Percentiles rank a stretch among this genome's conserved stretches.
phyloP scores from a whole-genome alignment of 306 rosid genomes.

The Fagus sylvatica region DNA sequence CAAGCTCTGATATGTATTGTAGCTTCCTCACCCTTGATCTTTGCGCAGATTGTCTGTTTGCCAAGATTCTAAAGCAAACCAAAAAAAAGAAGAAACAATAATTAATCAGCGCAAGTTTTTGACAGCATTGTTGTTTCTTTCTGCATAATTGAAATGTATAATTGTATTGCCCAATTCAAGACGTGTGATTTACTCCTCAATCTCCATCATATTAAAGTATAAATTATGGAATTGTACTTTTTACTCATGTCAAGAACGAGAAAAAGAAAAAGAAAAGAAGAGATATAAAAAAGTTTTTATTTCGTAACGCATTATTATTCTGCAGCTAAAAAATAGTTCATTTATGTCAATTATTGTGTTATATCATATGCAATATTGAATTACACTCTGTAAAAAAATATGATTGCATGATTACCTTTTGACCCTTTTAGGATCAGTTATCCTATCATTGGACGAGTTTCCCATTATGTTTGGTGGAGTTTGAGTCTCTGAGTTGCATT shows the following conservation, averaged over 20 bases:
- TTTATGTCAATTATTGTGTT: too few species aligned
- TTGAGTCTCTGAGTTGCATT: slow-evolving; percentile 49
- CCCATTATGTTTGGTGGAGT: slow-evolving; percentile 23
- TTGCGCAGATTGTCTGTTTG: slow-evolving; percentile 97
- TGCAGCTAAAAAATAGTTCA: too few species aligned
- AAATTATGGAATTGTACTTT: too few species aligned
- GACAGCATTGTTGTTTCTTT: background rate
- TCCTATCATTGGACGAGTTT: slow-evolving; percentile 36
- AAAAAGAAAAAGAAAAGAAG: too few species aligned
- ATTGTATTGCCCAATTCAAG: too few species aligned
- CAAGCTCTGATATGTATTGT: slow-evolving; percentile 93
- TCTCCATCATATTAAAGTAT: too few species aligned
- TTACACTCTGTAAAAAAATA: background rate
- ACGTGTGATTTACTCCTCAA: too few species aligned
- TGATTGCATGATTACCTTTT: slow-evolving; percentile 61
- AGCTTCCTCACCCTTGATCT: slow-evolving; percentile 96
- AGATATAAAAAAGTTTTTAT: too few species aligned
- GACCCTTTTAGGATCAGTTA: slow-evolving; percentile 84
- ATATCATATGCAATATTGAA: too few species aligned
- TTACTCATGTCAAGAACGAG: too few species aligned
- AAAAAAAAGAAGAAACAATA: slow-evolving; percentile 7
- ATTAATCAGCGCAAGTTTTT: background rate
- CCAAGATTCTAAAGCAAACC: slow-evolving; percentile 67
- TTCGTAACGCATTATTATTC: too few species aligned
- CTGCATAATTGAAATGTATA: background rate